Conservation (phyloP, 202 grass and related monocot species). For the Musa balbisiana region DNA sequence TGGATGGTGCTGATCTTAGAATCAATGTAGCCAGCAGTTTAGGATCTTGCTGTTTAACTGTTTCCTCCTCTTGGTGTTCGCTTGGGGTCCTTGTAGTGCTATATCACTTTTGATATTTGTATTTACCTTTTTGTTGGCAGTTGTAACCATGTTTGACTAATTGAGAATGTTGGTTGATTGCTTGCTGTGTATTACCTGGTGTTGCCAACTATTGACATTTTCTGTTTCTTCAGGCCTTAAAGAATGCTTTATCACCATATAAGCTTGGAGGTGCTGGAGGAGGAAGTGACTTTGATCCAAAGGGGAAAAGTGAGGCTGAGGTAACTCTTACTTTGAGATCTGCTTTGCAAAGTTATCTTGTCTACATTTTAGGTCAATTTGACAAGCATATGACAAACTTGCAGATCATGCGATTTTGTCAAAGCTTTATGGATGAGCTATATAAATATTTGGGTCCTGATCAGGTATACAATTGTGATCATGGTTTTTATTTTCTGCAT, state of each 20-base stretch:
- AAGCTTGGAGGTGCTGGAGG: conserved; percentile 96
- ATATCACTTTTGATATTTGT: neutral
- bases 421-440: conserved; percentile 98
- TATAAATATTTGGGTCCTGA: conserved; percentile 95
- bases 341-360: conserved; percentile 15
- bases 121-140: neutral
- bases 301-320: conserved; percentile 95
- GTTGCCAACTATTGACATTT: conserved; percentile 15
- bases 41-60: neutral
- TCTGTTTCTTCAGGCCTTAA: conserved; percentile 57
- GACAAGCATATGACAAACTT: conserved; percentile 26
- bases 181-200: conserved; percentile 10
- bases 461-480: conserved; percentile 39
- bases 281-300: conserved; percentile 99
- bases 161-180: conserved; percentile 1
- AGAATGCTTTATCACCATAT: conserved; percentile 89
- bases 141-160: neutral
- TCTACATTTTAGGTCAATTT: conserved; percentile 24
- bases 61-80: neutral
- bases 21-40: neutral
- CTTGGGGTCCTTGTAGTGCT: neutral
- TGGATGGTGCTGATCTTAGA: neutral
- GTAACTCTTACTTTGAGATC: conserved; percentile 35
- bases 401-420: conserved; percentile 99
- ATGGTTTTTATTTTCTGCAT: neutral